Base-by-base conservation (phyloP, 345 rosid species). In the Salix brachista region DNA sequence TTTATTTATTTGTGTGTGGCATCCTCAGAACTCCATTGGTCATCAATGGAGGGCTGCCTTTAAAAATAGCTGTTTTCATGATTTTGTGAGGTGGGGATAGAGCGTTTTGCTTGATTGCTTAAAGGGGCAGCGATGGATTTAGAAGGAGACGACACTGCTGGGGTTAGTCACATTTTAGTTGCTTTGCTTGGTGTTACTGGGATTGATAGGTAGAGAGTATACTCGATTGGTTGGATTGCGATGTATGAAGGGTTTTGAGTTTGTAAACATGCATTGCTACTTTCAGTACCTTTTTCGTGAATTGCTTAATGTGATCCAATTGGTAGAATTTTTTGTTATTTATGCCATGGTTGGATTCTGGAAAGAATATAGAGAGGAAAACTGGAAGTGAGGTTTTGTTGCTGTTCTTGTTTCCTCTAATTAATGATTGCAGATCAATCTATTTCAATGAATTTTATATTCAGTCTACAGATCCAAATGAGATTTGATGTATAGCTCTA, bases 111-210 rank as follows among this genome's bases (percentile, higher is more conserved):
- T 32, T 72, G 77, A 72, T 34, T 28, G 50, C 25, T 42, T 32
- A 28, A 26, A 39, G 16, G 48, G 67, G 25, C 13, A 19, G 25
- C 61, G 61, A 79, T 79, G 81, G 77, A 69, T 25, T 36, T 30
- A 65, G 70, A 79, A 41, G 81, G 65, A 73, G 81, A 61, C 58
- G 81, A 46, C 58, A 32, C 70, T 23, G 48, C 50, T 16, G 73
- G 74, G 74, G 81, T 79, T 60, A 69, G 81, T 79, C 39, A 46
- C 52, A n/a, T 13, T 34, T 69, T 2, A 46, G 13, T 4, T 19
- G 28, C 58, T 65, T 74, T 65, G 21, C 8, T 54, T 21, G 0
- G n/a, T 46, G 16, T 64, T 44, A 12, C 28, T 50, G 66, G 23
- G 42, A 41, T 39, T 26, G 65, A 50, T 68, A 54, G 60, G 21